phyloP scores from a whole-genome alignment of 2,329 filamentous ascomycete genomes.

The Ascocoryne sarcoides region DNA sequence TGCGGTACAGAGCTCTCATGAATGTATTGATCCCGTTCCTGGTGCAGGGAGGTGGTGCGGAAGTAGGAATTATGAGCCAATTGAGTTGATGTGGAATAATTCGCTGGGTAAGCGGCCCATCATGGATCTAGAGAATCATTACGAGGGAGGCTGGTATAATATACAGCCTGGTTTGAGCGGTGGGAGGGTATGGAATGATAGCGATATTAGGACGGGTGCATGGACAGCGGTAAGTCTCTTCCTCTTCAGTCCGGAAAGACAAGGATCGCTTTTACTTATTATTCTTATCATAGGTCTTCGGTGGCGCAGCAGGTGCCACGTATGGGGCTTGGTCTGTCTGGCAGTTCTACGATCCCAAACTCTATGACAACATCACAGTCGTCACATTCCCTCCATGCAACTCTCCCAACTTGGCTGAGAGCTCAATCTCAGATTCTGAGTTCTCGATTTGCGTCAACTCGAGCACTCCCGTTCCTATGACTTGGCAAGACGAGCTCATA shows the following conservation, averaged over 20 bases:
- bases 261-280: background rate
- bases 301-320: background rate
- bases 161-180: background rate
- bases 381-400: background rate
- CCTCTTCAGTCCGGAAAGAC: too few species aligned
- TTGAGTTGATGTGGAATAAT: background rate
- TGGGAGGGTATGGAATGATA: background rate
- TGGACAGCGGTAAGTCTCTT: background rate
- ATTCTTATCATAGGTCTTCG: background rate
- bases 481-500: slow-evolving; percentile 1
- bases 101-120: background rate
- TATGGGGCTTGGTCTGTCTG: background rate
- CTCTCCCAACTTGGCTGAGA: background rate
- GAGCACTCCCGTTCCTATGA: background rate
- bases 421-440: background rate
- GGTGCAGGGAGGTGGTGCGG: background rate
- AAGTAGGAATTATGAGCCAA: background rate
- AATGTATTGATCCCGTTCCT: background rate
- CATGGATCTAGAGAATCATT: background rate
- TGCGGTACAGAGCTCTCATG: background rate
- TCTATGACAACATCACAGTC: background rate
- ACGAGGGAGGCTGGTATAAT: background rate
- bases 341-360: slow-evolving; percentile 1
- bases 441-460: background rate
- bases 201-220: background rate